Evolutionary conservation across 768 basidiomycete genomes (phyloP).

Genomic region (Leccinum incarnatum): DNA sequence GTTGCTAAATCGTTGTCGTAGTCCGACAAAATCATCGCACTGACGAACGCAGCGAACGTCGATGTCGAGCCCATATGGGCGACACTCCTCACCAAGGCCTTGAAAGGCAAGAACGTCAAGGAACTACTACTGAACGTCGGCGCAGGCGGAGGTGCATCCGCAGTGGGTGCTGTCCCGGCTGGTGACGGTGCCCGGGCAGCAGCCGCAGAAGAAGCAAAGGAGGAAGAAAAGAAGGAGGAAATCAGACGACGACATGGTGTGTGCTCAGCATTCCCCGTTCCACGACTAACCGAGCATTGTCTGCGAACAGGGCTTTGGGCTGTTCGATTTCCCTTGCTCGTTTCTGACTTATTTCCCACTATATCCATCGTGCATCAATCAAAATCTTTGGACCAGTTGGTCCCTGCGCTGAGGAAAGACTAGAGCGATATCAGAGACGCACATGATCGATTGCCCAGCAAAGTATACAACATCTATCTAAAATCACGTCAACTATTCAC

Average conservation of each 20-base stretch:
- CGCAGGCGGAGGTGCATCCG: no score
- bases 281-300: background rate
- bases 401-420: constrained; percentile 10
- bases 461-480: background rate
- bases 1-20: constrained; percentile 33
- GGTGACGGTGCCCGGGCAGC: constrained; percentile 60
- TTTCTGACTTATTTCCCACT: constrained; percentile 26
- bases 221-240: constrained; percentile 79
- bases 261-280: background rate
- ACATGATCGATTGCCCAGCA: no score
- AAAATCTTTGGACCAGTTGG: constrained; percentile 18
- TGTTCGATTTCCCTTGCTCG: constrained; percentile 55
- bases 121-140: no score
- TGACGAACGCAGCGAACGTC: constrained; percentile 80
- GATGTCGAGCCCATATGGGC: no score
- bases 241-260: constrained; percentile 68
- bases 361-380: constrained; percentile 27
- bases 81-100: no score
- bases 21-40: constrained; percentile 89
- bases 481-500: constrained; percentile 67
- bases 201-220: constrained; percentile 71
- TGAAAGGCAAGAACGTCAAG: no score
- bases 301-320: constrained; percentile 78
- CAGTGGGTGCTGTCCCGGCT: constrained; percentile 51
- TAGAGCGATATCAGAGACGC: no score